A percentile compares a stretch with the other conserved stretches of the same genome.
phyloP scores from a whole-genome alignment of 257 asterid species.

The Solanum raphanifolium region DNA sequence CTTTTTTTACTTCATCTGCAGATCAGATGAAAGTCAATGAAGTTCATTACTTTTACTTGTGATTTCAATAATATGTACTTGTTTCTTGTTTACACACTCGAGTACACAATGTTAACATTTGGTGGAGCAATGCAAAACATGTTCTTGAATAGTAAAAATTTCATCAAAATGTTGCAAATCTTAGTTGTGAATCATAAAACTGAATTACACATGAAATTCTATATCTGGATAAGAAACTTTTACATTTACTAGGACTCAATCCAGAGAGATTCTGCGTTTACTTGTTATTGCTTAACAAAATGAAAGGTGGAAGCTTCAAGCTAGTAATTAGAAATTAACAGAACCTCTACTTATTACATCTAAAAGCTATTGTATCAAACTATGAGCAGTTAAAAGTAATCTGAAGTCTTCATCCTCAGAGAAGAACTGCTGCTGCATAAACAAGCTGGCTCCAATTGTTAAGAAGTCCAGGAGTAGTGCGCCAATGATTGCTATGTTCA shows the following conservation, averaged over 20 bases:
- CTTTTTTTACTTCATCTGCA: not conserved
- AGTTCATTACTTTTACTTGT: not conserved
- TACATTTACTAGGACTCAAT: not conserved
- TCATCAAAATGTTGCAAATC: not conserved
- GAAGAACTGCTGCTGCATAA: constrained; percentile 26
- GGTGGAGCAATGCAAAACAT: not conserved
- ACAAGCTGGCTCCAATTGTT: constrained; percentile 62
- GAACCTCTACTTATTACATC: not conserved
- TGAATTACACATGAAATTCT: not conserved
- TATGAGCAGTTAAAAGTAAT: not conserved
- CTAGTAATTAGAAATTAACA: not conserved
- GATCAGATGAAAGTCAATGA: not conserved
- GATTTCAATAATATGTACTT: not conserved
- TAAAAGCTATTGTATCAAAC: not conserved
- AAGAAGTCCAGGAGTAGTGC: constrained; percentile 50
- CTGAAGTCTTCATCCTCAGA: not conserved
- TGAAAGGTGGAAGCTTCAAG: not conserved
- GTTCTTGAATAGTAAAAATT: not conserved
- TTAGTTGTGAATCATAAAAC: not conserved
- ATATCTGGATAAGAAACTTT: not conserved
- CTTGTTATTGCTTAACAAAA: not conserved
- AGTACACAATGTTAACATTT: not conserved
- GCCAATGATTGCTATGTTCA: constrained; percentile 55
- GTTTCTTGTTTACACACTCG: not conserved
- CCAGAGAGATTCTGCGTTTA: not conserved